Percentiles rank a stretch among this genome's conserved stretches.
These are phyloP conservation scores for Mortierella alpina DNA, from an alignment of 192 early-diverging fungal species.

Conservation along the genomic window DNA sequence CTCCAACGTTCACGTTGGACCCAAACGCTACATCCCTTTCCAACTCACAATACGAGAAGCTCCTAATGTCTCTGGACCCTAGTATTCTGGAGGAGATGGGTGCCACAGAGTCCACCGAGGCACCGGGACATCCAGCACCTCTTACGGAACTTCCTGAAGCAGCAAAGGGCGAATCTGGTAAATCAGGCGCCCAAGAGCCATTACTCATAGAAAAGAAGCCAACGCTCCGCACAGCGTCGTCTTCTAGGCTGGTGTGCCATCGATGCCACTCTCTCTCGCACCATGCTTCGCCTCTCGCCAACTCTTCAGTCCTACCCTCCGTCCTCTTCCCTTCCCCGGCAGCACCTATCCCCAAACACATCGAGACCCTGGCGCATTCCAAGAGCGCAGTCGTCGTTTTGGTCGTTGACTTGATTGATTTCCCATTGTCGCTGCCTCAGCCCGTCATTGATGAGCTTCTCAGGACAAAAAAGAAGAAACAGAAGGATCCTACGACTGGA, in stretches of 20 bases:
- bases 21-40: constrained; percentile 26
- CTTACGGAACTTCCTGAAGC: background rate
- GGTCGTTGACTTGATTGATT: constrained; percentile 45
- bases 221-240: background rate
- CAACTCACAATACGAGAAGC: constrained; percentile 25
- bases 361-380: constrained; percentile 34
- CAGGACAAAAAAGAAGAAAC: constrained; percentile 7
- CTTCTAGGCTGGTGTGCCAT: constrained; percentile 25
- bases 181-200: background rate
- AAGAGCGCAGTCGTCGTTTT: constrained; percentile 40
- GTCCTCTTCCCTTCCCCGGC: constrained; percentile 28
- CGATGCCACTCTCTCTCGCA: constrained; percentile 46
- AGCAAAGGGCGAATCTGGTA: background rate
- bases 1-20: background rate
- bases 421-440: constrained; percentile 36
- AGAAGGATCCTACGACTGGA: background rate
- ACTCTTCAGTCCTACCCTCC: constrained; percentile 10
- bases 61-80: constrained; percentile 32
- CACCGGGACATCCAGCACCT: background rate
- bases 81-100: constrained; percentile 44
- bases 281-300: constrained; percentile 31
- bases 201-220: constrained; percentile 23
- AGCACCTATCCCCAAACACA: constrained; percentile 40
- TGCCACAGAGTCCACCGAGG: background rate
- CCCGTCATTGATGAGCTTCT: constrained; percentile 32